phyloP scores from a whole-genome alignment of 306 rosid genomes.

The Lathyrus oleraceus region DNA sequence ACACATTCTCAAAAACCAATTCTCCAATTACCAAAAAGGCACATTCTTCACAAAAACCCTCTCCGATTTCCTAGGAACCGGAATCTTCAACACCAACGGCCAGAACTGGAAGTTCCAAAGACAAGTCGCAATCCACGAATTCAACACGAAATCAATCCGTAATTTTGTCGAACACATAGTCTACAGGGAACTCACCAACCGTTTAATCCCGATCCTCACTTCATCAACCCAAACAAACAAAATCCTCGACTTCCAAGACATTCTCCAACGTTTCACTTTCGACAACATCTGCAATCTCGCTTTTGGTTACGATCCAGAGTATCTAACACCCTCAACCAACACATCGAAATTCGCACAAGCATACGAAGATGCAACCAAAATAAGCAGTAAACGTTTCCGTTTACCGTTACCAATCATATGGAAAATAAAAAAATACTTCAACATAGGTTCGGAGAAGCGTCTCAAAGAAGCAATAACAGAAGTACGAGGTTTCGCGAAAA shows the following conservation, averaged over 20 bases:
- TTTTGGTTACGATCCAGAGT: constrained; percentile 63
- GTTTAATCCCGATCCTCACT: constrained; percentile 57
- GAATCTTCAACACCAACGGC: constrained; percentile 65
- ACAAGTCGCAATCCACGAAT: constrained; percentile 58
- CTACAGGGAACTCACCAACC: constrained; percentile 52
- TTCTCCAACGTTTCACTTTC: constrained; percentile 69
- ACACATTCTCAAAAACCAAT: constrained; percentile 60
- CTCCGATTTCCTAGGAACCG: constrained; percentile 59
- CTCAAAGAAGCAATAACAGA: no score
- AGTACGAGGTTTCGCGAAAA: no score
- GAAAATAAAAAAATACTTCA: constrained; percentile 46
- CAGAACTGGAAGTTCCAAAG: constrained; percentile 66
- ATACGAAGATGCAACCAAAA: constrained; percentile 42
- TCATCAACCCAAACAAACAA: constrained; percentile 10
- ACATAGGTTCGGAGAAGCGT: constrained; percentile 60
- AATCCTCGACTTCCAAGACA: constrained; percentile 63
- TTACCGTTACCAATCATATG: constrained; percentile 38
- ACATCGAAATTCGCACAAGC: constrained; percentile 52
- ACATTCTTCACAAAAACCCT: background rate
- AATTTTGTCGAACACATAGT: constrained; percentile 69
- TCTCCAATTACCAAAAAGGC: constrained; percentile 57
- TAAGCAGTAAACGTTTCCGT: constrained; percentile 44
- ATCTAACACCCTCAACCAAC: constrained; percentile 45
- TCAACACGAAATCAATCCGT: constrained; percentile 55
- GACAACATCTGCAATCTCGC: constrained; percentile 73